Evolutionary conservation across 306 rosid species (phyloP).

Genomic region (Myrica gale): DNA sequence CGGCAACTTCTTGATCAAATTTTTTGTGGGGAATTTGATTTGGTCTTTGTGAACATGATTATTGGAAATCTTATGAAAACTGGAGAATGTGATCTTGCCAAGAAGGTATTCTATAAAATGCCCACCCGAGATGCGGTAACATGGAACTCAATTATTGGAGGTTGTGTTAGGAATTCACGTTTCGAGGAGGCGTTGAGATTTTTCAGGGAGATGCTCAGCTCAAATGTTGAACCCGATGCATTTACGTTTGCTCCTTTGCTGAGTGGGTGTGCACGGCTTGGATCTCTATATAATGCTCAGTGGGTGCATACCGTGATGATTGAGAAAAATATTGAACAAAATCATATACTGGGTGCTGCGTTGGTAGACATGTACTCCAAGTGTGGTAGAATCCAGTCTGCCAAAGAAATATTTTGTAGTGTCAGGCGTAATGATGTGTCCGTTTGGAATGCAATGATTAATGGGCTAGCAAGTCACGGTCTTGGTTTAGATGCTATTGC

Average conservation of each 20-base stretch:
- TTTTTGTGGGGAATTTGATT: conserved; percentile 16
- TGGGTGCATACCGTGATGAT: conserved; percentile 61
- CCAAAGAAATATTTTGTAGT: conserved; percentile 44
- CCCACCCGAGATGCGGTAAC: conserved; percentile 50
- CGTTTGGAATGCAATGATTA: conserved; percentile 74
- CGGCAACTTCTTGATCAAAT: conserved; percentile 31
- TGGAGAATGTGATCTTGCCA: conserved; percentile 53
- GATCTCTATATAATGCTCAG: conserved; percentile 48
- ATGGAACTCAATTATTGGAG: conserved; percentile 67
- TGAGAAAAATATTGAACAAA: conserved; percentile 44
- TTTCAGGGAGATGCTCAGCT: conserved; percentile 42
- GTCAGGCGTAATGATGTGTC: conserved; percentile 45
- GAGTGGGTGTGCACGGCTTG: conserved; percentile 59
- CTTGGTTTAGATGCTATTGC: conserved; percentile 49
- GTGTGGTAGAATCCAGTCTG: conserved; percentile 59
- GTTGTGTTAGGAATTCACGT: conserved; percentile 49
- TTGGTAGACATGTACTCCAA: conserved; percentile 67
- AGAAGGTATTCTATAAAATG: conserved; percentile 49
- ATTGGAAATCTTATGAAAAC: conserved; percentile 39
- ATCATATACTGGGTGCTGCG: conserved; percentile 56
- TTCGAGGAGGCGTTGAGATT: conserved; percentile 42
- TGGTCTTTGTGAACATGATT: conserved; percentile 41
- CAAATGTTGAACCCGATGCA: conserved; percentile 58
- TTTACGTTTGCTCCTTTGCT: conserved; percentile 63
- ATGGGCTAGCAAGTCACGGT: conserved; percentile 70